These are phyloP conservation scores for Spergularia azorica DNA, from an alignment of 179 eudicot genomes.

Conservation along the genomic window DNA sequence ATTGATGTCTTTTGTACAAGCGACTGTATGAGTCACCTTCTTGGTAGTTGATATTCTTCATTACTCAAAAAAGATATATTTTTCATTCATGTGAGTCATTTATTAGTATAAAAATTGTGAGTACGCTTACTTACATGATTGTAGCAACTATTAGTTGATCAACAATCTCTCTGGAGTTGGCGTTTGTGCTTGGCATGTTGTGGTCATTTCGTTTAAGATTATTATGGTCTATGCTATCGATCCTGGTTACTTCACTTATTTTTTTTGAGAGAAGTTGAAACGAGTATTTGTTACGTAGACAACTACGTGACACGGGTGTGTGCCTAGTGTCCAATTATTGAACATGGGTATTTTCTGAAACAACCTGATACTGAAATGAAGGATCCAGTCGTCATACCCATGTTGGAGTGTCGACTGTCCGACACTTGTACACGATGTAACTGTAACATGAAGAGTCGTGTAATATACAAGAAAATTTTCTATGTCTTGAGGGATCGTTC, in stretches of 20 bases:
- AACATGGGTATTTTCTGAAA: too few species aligned
- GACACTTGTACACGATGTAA: too few species aligned
- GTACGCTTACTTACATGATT: background rate
- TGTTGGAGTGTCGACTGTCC: too few species aligned
- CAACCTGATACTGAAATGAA: too few species aligned
- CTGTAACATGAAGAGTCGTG: too few species aligned
- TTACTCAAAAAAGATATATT: too few species aligned
- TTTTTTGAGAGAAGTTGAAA: background rate
- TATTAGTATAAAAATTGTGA: background rate
- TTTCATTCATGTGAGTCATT: background rate
- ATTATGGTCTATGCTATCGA: background rate
- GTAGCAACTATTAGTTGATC: background rate
- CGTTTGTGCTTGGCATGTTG: background rate
- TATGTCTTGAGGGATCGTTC: background rate
- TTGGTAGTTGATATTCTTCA: too few species aligned
- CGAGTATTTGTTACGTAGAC: background rate
- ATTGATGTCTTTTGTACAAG: too few species aligned
- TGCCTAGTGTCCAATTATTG: too few species aligned
- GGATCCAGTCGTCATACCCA: too few species aligned
- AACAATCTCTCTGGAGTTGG: background rate
- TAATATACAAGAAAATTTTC: background rate
- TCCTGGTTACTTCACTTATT: background rate
- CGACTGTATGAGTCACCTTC: too few species aligned
- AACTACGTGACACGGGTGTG: too few species aligned
- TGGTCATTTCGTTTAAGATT: background rate